Conservation (phyloP, 2,329 filamentous ascomycete genomes). For the Xylogone sp. region DNA sequence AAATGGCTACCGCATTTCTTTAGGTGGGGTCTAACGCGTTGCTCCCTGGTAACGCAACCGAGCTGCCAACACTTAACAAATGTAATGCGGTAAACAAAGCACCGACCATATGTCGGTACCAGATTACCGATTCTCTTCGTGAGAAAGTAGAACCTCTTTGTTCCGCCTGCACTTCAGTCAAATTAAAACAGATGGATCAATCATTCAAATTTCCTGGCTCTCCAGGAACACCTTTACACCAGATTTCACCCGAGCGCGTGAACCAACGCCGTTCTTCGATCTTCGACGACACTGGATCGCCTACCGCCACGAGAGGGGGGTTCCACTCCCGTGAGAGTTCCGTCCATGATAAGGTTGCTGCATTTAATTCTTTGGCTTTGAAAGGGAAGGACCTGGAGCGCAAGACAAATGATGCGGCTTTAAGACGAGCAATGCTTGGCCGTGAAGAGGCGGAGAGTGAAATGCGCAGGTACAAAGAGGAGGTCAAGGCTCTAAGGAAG, state of each 20-base stretch:
- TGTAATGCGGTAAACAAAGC: background rate
- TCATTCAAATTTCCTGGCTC: conserved; percentile 49
- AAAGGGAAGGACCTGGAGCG: conserved; percentile 54
- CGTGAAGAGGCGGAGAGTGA: conserved; percentile 71
- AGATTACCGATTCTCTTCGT: background rate
- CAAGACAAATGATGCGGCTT: conserved; percentile 58
- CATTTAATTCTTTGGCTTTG: conserved; percentile 66
- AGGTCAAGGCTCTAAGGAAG: conserved; percentile 49
- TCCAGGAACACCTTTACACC: conserved; percentile 54
- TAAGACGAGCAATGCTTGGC: conserved; percentile 63
- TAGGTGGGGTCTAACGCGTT: background rate
- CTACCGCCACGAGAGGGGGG: conserved; percentile 10
- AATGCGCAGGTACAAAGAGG: conserved; percentile 59
- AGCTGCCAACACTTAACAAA: background rate
- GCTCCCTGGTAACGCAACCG: background rate
- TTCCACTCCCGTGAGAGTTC: conserved; percentile 49
- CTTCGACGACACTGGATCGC: conserved; percentile 9
- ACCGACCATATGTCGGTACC: background rate
- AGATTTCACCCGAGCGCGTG: conserved; percentile 60
- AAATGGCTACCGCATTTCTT: too few species aligned
- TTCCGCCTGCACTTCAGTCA: background rate
- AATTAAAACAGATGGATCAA: conserved; percentile 33
- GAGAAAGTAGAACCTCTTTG: background rate
- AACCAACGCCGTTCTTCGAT: conserved; percentile 43
- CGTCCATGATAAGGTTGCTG: conserved; percentile 65